Conservation (phyloP, 2,329 filamentous ascomycete species). For the Meredithiella fracta region DNA sequence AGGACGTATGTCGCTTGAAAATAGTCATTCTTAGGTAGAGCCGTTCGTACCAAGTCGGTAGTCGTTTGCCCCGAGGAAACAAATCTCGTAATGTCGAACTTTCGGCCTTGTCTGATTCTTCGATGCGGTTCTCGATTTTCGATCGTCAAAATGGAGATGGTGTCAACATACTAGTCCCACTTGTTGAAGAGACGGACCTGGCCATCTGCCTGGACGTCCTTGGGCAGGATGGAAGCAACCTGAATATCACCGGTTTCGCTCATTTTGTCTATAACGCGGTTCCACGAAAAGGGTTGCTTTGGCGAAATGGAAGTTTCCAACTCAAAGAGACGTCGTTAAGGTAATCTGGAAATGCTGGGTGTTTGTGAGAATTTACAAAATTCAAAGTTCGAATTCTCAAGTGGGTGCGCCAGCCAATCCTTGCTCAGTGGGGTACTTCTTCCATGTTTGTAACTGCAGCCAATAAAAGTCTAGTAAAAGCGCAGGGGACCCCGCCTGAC, state of each 20-base stretch:
- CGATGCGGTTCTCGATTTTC: neutral
- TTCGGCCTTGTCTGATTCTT: neutral
- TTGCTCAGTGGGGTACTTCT: conserved; percentile 20
- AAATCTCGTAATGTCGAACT: conserved; percentile 3
- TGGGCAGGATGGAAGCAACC: conserved; percentile 77
- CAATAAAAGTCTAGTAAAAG: conserved; percentile 23
- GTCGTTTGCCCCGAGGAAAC: neutral
- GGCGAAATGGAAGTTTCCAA: conserved; percentile 21
- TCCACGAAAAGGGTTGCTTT: conserved; percentile 18
- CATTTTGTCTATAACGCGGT: conserved; percentile 39
- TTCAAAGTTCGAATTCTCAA: conserved; percentile 14
- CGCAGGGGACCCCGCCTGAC: conserved; percentile 20
- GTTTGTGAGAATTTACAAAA: conserved; percentile 15
- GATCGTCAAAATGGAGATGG: conserved; percentile 5
- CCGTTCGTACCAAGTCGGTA: neutral
- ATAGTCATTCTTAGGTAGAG: neutral
- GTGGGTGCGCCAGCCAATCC: conserved; percentile 14
- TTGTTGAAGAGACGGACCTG: conserved; percentile 96
- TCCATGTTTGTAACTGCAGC: conserved; percentile 22
- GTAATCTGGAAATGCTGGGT: conserved; percentile 14
- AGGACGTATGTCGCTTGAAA: too few relatives aligned
- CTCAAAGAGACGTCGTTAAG: conserved; percentile 14
- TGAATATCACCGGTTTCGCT: conserved; percentile 92
- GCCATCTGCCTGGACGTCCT: conserved; percentile 85
- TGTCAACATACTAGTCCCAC: conserved; percentile 49